phyloP scores from a whole-genome alignment of 495 filamentous ascomycete species.

The Zalerion maritima region DNA sequence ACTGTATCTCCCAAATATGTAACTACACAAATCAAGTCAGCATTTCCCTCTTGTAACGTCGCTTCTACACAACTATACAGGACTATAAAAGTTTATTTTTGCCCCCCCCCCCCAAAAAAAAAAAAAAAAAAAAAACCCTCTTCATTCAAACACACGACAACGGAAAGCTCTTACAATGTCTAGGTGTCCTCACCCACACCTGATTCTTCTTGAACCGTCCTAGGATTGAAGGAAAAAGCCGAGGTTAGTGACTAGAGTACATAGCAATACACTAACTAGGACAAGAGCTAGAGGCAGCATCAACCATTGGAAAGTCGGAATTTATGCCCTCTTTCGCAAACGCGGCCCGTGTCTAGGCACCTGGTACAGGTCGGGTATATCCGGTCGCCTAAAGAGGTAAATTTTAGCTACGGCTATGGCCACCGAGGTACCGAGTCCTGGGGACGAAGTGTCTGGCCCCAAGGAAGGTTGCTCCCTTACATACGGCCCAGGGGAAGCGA shows the following conservation, averaged over 20 bases:
- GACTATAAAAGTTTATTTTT: no score
- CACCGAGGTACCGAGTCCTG: background rate
- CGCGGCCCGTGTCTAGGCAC: constrained; percentile 18
- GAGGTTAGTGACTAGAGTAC: background rate
- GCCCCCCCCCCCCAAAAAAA: no score
- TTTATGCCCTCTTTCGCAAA: constrained; percentile 11
- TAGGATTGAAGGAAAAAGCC: background rate
- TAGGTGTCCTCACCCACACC: constrained; percentile 18
- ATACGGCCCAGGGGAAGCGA: background rate
- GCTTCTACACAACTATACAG: no score
- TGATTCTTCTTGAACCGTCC: constrained; percentile 11
- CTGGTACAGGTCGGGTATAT: constrained; percentile 26
- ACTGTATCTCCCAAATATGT: no score
- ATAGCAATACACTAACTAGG: background rate
- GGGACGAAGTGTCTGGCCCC: background rate
- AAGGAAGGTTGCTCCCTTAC: background rate
- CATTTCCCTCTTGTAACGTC: no score
- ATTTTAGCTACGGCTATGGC: no score
- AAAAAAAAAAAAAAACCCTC: no score
- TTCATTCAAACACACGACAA: no score
- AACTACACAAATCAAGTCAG: no score
- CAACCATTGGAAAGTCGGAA: constrained; percentile 1
- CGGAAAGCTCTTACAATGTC: no score
- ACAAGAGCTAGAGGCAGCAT: background rate
- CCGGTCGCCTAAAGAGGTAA: constrained; percentile 23